Percentiles rank a stretch among this genome's conserved stretches.
These are phyloP conservation scores for Venturia pyrina DNA, from an alignment of 2,329 filamentous ascomycete species.

Conservation along the genomic window DNA sequence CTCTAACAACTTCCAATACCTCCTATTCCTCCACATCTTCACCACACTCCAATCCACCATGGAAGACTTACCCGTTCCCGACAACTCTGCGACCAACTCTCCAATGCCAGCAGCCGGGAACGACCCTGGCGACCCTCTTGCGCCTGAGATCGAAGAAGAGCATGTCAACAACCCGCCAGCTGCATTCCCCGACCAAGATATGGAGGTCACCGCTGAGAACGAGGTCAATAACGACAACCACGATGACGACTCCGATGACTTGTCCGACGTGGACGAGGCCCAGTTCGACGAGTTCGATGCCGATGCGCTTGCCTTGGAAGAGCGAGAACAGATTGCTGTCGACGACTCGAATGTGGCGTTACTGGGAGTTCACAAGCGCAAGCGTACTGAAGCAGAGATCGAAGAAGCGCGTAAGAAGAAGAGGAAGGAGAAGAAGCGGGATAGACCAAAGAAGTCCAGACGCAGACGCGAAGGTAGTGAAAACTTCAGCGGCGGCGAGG, in stretches of 20 bases:
- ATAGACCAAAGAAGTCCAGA: constrained; percentile 55
- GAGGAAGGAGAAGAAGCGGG: constrained; percentile 45
- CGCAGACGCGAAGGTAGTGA: constrained; percentile 31
- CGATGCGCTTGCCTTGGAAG: constrained; percentile 45
- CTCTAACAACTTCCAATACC: neutral
- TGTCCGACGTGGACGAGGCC: constrained; percentile 55
- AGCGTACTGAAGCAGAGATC: constrained; percentile 50
- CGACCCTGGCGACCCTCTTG: constrained; percentile 12
- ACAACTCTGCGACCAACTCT: neutral
- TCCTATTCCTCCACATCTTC: neutral
- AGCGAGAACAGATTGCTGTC: constrained; percentile 47
- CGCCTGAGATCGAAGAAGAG: constrained; percentile 14
- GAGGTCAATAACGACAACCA: constrained; percentile 23
- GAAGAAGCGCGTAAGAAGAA: constrained; percentile 59
- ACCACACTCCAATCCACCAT: neutral
- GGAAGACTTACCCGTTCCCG: constrained; percentile 11
- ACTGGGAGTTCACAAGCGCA: constrained; percentile 54
- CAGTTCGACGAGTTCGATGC: constrained; percentile 57
- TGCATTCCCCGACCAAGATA: constrained; percentile 7
- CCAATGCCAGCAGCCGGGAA: constrained; percentile 10
- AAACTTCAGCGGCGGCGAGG: constrained; percentile 21
- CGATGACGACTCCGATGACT: constrained; percentile 38
- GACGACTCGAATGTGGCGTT: constrained; percentile 52
- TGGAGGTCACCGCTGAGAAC: constrained; percentile 8
- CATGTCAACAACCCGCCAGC: constrained; percentile 12